These are phyloP conservation scores for Echeveria elegans DNA, from an alignment of 164 flowering plant genomes.

Conservation along the genomic window DNA sequence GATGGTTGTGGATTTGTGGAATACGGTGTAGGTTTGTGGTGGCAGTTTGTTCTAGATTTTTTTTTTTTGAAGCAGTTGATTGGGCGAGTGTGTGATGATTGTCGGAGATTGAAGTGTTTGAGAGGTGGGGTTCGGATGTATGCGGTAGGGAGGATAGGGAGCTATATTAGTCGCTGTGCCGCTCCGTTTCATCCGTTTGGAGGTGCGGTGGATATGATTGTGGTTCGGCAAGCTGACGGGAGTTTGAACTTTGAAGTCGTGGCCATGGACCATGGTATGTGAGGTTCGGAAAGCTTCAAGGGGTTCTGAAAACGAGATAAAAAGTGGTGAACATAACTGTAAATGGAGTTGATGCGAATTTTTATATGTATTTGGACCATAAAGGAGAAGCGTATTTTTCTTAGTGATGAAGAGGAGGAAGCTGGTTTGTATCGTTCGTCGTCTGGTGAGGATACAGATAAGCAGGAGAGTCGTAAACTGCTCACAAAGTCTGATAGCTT, in stretches of 20 bases:
- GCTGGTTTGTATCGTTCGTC: constrained; percentile 33
- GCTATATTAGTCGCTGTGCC: constrained; percentile 56
- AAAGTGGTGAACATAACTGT: too few relatives aligned
- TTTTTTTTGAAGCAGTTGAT: not conserved
- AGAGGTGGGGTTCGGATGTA: constrained; percentile 26
- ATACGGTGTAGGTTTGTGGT: not conserved
- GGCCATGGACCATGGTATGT: constrained; percentile 99
- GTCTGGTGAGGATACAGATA: constrained; percentile 61
- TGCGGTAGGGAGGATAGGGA: constrained; percentile 51
- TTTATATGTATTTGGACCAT: constrained; percentile 77
- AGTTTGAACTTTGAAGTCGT: constrained; percentile 79
- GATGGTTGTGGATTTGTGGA: not conserved
- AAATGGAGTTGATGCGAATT: constrained; percentile 59
- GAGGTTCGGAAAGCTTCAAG: constrained; percentile 90
- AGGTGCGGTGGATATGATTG: constrained; percentile 91
- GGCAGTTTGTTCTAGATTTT: not conserved
- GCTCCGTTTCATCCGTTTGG: too few relatives aligned
- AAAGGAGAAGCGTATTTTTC: constrained; percentile 87
- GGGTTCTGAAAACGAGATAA: constrained; percentile 73
- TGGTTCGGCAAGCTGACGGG: constrained; percentile 87
- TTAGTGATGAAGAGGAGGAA: constrained; percentile 47
- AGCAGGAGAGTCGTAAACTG: constrained; percentile 8
- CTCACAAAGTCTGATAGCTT: not conserved
- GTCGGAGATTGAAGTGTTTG: constrained; percentile 1
- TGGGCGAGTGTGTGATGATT: not conserved